Evolutionary conservation across 176 grass and related monocot species (phyloP), one percentile per base, ranked within the genome.

Genomic region (Phoenix dactylifera): DNA sequence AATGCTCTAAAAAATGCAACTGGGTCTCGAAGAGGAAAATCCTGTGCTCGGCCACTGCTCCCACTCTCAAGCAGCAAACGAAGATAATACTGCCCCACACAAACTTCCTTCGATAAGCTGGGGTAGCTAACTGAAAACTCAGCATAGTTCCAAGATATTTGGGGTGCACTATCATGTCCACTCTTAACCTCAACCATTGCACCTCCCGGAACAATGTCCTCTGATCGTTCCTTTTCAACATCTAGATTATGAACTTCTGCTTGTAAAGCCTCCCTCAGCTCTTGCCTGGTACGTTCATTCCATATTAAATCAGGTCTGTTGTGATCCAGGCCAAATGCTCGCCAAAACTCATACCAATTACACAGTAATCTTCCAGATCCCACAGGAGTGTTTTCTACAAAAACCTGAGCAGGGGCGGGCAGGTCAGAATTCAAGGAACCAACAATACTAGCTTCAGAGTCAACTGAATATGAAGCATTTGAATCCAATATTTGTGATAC

Each of bases 301-400:
- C 93, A 98, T 69, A 98, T 92, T 77, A 98, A 61, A 80, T 98
- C 93, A 49, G 93, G 84, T 73, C 93, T 80, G 48, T 98, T 98
- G 76, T 98, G 93, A 86, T 98, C 93, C 59, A 98, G 72, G 66
- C 78, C 55, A 58, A 92, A 98, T 18, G 84, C 93, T 72, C 66
- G 88, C 93, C 87, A 98, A 77, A 98, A 98, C 69, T 82, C 93
- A 64, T 89, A 72, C 93, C 93, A 98, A 71, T 98, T 98, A 71
- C 93, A 98, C 50, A 98, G 69, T 29, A 98, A 69, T 70, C 84
- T 81, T 63, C 93, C 93, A 85, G 93, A 98, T 74, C 93, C 93
- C 55, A 98, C 93, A 69, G 93, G 93, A 58, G 93, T 98, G 61
- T 92, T 97, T 78, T 97, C 93, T 50, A 92, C 73, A 65, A 97